phyloP scores from a whole-genome alignment of 768 basidiomycete species.

The Amanita molliuscula region DNA sequence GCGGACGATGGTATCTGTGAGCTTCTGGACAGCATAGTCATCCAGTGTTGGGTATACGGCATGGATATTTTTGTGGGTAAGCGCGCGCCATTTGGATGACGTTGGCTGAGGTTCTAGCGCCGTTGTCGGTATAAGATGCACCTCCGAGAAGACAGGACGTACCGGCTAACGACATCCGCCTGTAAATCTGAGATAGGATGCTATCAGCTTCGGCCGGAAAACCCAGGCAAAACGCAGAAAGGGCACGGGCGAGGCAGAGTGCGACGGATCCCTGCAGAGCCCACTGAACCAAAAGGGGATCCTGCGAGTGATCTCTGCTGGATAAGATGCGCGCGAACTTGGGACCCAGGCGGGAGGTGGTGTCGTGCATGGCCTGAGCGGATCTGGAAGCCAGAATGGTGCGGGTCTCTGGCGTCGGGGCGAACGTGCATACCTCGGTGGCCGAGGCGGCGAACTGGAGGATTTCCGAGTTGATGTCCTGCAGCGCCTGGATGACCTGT shows the following conservation, averaged over 20 bases:
- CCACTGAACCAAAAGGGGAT: slow-evolving; percentile 68
- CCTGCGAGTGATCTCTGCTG: slow-evolving; percentile 59
- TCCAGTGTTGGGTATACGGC: slow-evolving; percentile 54
- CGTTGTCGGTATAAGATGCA: slow-evolving; percentile 3
- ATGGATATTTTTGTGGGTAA: slow-evolving; percentile 63
- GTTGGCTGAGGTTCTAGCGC: slow-evolving; percentile 62
- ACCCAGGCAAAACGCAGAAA: slow-evolving; percentile 66
- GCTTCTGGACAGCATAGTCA: slow-evolving; percentile 59
- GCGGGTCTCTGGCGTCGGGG: slow-evolving; percentile 21
- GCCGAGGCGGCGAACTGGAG: slow-evolving; percentile 72
- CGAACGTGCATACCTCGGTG: slow-evolving; percentile 53
- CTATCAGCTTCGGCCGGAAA: slow-evolving; percentile 62
- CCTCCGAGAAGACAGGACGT: slow-evolving; percentile 11
- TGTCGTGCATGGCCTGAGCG: slow-evolving; percentile 47
- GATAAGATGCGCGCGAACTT: slow-evolving; percentile 51
- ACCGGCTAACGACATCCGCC: slow-evolving; percentile 47
- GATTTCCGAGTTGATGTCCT: slow-evolving; percentile 73
- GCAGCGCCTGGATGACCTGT: slow-evolving; percentile 68
- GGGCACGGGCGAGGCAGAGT: slow-evolving; percentile 54
- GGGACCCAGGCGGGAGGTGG: slow-evolving; percentile 51
- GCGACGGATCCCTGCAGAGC: slow-evolving; percentile 65
- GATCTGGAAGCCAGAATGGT: slow-evolving; percentile 25
- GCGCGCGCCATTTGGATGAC: slow-evolving; percentile 66
- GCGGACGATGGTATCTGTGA: slow-evolving; percentile 63
- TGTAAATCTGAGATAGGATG: slow-evolving; percentile 51